Conservation (phyloP, 208 protist species). For the Phytomonas francai region DNA sequence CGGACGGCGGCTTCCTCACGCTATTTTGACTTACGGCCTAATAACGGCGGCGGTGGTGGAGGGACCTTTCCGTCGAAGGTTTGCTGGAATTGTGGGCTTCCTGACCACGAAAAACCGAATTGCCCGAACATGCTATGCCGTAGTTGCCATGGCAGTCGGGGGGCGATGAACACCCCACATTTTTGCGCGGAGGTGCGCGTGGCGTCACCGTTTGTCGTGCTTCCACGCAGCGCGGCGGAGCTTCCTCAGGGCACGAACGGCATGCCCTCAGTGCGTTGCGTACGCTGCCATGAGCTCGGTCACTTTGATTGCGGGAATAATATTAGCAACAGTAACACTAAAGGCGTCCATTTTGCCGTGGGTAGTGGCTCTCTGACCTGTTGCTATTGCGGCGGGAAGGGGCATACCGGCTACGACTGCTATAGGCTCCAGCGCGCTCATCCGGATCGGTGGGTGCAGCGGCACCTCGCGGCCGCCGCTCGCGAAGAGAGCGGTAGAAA, state of each 20-base stretch:
- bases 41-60: conserved; percentile 10
- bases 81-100: conserved; percentile 80
- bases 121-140: conserved; percentile 69
- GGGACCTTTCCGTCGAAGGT: conserved; percentile 20
- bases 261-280: conserved; percentile 49
- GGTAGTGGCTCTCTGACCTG: conserved; percentile 19
- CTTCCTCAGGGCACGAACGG: conserved; percentile 15
- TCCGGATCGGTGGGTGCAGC: conserved; percentile 23
- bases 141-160: conserved; percentile 49
- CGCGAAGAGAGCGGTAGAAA: conserved; percentile 6
- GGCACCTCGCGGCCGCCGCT: conserved; percentile 1
- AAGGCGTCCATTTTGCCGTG: conserved; percentile 9
- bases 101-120: conserved; percentile 72
- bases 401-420: conserved; percentile 69
- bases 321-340: not conserved
- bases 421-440: conserved; percentile 22
- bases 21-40: conserved; percentile 59
- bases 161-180: conserved; percentile 22
- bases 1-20: conserved; percentile 13
- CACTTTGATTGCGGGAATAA: conserved; percentile 58
- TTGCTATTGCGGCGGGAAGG: conserved; percentile 50
- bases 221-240: conserved; percentile 11
- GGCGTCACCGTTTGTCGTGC: conserved; percentile 46
- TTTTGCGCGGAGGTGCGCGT: conserved; percentile 20
- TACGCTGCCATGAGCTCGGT: conserved; percentile 40